These are phyloP conservation scores for Albizia julibrissin DNA, from an alignment of 306 rosid species.

Conservation along the genomic window DNA sequence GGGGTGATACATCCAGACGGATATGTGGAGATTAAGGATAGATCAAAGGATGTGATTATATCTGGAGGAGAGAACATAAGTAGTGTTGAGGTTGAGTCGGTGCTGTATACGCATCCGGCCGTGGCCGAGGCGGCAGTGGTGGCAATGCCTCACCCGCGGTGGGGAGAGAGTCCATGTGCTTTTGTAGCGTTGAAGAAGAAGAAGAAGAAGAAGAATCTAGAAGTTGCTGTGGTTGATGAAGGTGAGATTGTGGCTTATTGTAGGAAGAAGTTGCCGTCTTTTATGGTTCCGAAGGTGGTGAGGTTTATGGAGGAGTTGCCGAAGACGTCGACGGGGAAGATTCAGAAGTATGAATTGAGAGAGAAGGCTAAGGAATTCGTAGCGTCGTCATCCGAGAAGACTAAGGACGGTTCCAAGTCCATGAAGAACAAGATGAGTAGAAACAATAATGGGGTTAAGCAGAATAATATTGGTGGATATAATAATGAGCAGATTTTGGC, in stretches of 20 bases:
- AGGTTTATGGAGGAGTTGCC: constrained; percentile 35
- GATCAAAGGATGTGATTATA: constrained; percentile 72
- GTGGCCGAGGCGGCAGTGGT: constrained; percentile 70
- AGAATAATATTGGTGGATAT: background rate
- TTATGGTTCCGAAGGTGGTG: constrained; percentile 39
- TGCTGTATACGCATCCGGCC: constrained; percentile 54
- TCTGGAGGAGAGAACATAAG: constrained; percentile 78
- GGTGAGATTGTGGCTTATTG: constrained; percentile 14
- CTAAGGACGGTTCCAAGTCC: background rate
- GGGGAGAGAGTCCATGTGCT: constrained; percentile 85
- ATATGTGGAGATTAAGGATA: constrained; percentile 66
- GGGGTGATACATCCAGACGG: constrained; percentile 69
- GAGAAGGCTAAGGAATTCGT: constrained; percentile 1
- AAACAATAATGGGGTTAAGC: no score
- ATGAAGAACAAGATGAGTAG: background rate
- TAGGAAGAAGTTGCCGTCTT: constrained; percentile 24
- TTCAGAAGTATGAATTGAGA: constrained; percentile 35
- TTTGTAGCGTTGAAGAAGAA: constrained; percentile 41
- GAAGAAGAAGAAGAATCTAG: background rate
- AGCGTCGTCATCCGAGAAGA: background rate
- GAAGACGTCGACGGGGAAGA: constrained; percentile 40
- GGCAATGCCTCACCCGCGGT: constrained; percentile 67
- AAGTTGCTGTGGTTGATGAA: constrained; percentile 12
- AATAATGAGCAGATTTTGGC: constrained; percentile 19
- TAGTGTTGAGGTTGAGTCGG: constrained; percentile 61